Evolutionary conservation across 192 early-diverging fungal genomes (phyloP), one percentile per base, ranked within the genome.

Genomic region (Podila minutissima): DNA sequence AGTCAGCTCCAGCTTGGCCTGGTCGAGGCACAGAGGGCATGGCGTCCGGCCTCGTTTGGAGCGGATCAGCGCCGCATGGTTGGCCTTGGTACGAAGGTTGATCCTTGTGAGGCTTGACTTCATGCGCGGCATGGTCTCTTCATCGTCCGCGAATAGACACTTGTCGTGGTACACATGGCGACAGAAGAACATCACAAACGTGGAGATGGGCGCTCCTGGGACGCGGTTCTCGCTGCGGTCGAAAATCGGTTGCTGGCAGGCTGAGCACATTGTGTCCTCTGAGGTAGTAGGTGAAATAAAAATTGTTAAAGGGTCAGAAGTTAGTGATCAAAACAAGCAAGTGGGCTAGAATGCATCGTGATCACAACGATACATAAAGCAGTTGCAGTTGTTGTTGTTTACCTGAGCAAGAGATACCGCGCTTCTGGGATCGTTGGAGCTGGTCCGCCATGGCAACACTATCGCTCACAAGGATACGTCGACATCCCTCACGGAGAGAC

Each of bases 381-480:
- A 58, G 28, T 53, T 60, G 10, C 12, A n/a, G n/a, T 29, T 29
- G 29, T 29, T 29, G 3, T 29, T 61, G 5, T 31, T 74, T 86
- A 82, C 85, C 78, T 65, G 86, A 85, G 55, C 90, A 87, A 19
- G 82, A 77, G 32, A 94, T 86, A 17, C 89, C 94, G 32, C 90
- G 88, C 60, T 91, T 91, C 75, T 93, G 93, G 38, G 90, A 77
- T 20, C 83, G 77, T 19, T 91, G 89, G 66, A 95, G 83, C 17
- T 88, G 89, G 60, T 93, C 89, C 0, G 94, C 89, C 61, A 98
- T 85, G 33, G 90, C 88, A 26, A 95, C 89, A 63, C 94, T 94
- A 74, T 98, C 98, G 66, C 88, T 92, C 7, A 94, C 89, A 61
- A 98, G 82, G 53, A 99, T 97, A 62, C 93, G 95, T 67, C 94